Conservation (phyloP, 805 yeast species). For the Saturnispora serradocipensis region DNA sequence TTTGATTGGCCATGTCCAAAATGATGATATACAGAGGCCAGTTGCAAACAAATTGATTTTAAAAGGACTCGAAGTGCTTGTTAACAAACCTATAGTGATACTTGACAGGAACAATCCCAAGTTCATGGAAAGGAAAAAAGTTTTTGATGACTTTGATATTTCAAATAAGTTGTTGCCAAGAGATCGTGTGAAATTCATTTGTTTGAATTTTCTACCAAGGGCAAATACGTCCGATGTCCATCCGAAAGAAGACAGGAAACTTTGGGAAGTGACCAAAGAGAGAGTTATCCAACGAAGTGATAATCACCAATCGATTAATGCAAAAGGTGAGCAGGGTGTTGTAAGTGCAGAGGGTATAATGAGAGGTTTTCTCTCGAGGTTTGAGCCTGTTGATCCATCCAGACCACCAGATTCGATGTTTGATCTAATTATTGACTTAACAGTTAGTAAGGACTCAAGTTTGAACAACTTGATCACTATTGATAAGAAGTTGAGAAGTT, state of each 20-base stretch:
- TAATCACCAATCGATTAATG: constrained; percentile 77
- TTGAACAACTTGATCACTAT: constrained; percentile 39
- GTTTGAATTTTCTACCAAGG: constrained; percentile 49
- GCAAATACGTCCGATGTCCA: constrained; percentile 16
- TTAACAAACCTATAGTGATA: constrained; percentile 43
- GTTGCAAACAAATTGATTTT: constrained; percentile 43
- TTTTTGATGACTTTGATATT: constrained; percentile 43
- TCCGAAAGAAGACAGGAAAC: constrained; percentile 17
- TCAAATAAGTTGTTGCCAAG: constrained; percentile 37
- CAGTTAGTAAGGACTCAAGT: constrained; percentile 38
- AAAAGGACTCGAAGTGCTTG: constrained; percentile 34
- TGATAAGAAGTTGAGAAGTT: constrained; percentile 28
- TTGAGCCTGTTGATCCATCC: constrained; percentile 44
- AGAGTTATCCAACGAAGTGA: constrained; percentile 71
- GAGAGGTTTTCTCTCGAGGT: constrained; percentile 63
- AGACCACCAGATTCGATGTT: constrained; percentile 56
- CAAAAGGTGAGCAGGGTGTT: constrained; percentile 33
- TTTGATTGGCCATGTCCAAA: constrained; percentile 67
- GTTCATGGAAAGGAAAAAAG: constrained; percentile 55
- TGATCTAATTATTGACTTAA: constrained; percentile 54
- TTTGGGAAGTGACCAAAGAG: constrained; percentile 44
- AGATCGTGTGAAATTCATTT: constrained; percentile 47
- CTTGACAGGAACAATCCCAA: constrained; percentile 82
- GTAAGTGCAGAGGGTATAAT: constrained; percentile 50
- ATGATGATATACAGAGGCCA: constrained; percentile 56